Evolutionary conservation across 2,329 filamentous ascomycete species (phyloP).

Genomic region (Sporothrix brunneoviolacea): DNA sequence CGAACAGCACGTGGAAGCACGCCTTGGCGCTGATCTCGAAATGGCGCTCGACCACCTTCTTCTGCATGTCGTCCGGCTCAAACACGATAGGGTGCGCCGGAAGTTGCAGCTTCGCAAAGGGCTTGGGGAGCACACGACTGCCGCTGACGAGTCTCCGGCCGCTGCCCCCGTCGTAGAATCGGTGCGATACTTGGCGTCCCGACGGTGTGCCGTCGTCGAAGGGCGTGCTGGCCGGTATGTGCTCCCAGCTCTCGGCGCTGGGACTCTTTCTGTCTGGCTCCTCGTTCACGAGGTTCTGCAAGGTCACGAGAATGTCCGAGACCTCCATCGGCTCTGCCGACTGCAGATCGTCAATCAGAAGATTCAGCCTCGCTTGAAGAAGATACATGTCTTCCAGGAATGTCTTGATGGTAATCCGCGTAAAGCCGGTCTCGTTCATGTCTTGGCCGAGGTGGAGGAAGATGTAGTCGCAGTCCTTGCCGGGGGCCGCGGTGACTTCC

Average conservation of each 20-base stretch:
- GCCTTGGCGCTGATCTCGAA: constrained; percentile 92
- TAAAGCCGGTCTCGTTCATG: constrained; percentile 55
- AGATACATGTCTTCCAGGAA: constrained; percentile 84
- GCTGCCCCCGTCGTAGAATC: constrained; percentile 23
- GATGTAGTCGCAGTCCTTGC: constrained; percentile 87
- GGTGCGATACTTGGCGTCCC: constrained; percentile 31
- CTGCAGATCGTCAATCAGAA: constrained; percentile 73
- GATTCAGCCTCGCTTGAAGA: constrained; percentile 76
- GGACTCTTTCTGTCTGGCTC: constrained; percentile 57
- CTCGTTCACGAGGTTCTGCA: constrained; percentile 69
- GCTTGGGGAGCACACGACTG: too few relatives aligned
- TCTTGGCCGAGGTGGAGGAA: constrained; percentile 70
- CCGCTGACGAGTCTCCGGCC: too few relatives aligned
- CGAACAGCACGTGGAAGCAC: constrained; percentile 92
- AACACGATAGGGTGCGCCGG: constrained; percentile 76
- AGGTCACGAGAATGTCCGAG: constrained; percentile 61
- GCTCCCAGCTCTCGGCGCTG: constrained; percentile 83
- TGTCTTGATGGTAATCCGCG: constrained; percentile 79
- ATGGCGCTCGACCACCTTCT: constrained; percentile 67
- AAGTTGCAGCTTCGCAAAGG: constrained; percentile 63
- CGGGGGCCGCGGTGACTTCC: constrained; percentile 84
- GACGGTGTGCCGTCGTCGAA: constrained; percentile 50
- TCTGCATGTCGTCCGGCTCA: constrained; percentile 73
- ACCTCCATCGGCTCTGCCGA: constrained; percentile 62
- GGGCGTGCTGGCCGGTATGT: constrained; percentile 42